A percentile compares a stretch with the other conserved stretches of the same genome.
phyloP scores from a whole-genome alignment of 192 early-diverging fungal genomes.

The Linnemannia schmuckeri region DNA sequence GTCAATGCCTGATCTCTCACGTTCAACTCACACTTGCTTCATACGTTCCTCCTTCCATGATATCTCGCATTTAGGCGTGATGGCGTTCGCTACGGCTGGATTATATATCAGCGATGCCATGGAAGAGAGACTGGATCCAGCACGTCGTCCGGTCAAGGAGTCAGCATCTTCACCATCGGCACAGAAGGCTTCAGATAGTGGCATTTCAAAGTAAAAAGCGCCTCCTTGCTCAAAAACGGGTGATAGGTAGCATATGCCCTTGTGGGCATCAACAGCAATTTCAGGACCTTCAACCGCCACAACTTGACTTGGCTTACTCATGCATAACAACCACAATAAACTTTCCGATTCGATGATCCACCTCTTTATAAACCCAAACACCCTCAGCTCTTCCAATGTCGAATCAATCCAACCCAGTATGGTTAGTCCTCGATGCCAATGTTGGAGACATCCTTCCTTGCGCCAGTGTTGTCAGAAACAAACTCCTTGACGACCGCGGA shows the following conservation, averaged over 20 bases:
- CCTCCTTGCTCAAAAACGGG: neutral
- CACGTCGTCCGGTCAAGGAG: slow-evolving; percentile 6
- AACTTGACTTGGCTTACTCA: neutral
- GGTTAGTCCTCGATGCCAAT: too few species aligned
- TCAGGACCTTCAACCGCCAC: neutral
- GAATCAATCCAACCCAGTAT: too few species aligned
- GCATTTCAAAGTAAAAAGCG: neutral
- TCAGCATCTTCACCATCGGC: neutral
- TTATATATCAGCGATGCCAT: slow-evolving; percentile 46
- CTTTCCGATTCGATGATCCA: too few species aligned
- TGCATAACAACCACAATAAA: neutral
- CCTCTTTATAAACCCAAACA: too few species aligned
- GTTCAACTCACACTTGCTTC: neutral
- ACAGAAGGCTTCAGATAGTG: neutral
- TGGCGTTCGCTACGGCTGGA: slow-evolving; percentile 47
- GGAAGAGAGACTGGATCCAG: slow-evolving; percentile 46
- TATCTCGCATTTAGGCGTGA: slow-evolving; percentile 25
- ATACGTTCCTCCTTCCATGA: neutral
- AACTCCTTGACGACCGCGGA: too few species aligned
- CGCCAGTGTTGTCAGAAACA: too few species aligned
- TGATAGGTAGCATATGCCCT: neutral
- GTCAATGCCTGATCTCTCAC: neutral
- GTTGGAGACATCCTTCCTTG: too few species aligned
- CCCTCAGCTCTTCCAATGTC: too few species aligned
- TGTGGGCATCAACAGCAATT: neutral